phyloP scores from a whole-genome alignment of 1,284 basidiomycete genomes.

The Apiotrichum akiyoshidainum region DNA sequence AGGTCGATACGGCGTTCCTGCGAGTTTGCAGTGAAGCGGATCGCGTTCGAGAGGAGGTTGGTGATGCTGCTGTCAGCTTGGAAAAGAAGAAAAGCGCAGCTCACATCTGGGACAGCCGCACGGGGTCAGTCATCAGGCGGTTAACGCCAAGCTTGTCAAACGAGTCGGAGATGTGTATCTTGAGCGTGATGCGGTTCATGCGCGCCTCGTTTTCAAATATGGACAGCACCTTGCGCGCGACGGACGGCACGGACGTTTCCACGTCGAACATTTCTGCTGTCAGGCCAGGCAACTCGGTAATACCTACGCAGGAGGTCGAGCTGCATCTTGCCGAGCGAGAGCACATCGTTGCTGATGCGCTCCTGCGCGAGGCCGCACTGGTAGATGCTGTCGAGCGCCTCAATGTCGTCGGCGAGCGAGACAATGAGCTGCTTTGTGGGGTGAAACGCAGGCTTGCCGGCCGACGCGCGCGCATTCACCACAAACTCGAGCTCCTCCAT shows the following conservation, averaged over 20 bases:
- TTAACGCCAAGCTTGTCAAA: slow-evolving; percentile 12
- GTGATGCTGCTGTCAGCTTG: slow-evolving; percentile 13
- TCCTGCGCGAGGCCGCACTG: slow-evolving; percentile 44
- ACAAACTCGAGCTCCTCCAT: slow-evolving; percentile 33
- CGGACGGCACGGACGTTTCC: slow-evolving; percentile 32
- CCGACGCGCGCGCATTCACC: too few relatives aligned
- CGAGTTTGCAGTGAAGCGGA: slow-evolving; percentile 24
- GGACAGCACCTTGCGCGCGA: slow-evolving; percentile 31
- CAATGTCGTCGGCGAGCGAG: slow-evolving; percentile 20
- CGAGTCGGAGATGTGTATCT: slow-evolving; percentile 4
- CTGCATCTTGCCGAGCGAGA: slow-evolving; percentile 47
- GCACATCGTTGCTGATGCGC: slow-evolving; percentile 48
- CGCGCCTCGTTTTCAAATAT: slow-evolving; percentile 45
- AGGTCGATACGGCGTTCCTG: slow-evolving; percentile 9
- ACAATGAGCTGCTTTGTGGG: slow-evolving; percentile 19
- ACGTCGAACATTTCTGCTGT: slow-evolving; percentile 21
- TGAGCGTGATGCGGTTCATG: slow-evolving; percentile 36
- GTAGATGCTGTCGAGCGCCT: slow-evolving; percentile 25
- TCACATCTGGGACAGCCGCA: slow-evolving; percentile 29
- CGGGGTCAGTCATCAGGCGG: slow-evolving; percentile 28
- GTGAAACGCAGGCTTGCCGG: not conserved
- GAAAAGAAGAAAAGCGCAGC: too few relatives aligned
- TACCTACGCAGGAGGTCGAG: slow-evolving; percentile 19
- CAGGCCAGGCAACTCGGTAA: too few relatives aligned
- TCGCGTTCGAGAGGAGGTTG: slow-evolving; percentile 33